Conservation (phyloP, 768 basidiomycete genomes). For the Antrodiella citrinella region DNA sequence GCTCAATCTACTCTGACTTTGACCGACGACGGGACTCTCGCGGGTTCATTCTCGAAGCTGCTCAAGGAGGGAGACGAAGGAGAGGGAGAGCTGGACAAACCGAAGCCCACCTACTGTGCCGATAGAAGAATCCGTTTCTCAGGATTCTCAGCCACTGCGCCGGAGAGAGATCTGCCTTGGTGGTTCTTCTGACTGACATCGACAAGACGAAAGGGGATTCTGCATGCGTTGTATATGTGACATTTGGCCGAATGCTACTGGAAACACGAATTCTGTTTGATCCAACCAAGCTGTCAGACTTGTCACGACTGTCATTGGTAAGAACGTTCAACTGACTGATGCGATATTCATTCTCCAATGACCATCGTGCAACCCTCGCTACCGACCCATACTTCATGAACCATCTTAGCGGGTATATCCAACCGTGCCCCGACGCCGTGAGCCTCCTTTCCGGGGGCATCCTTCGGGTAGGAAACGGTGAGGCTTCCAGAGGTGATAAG, state of each 20-base stretch:
- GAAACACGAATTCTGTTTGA: too few species aligned
- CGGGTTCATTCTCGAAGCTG: background rate
- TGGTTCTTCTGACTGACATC: too few species aligned
- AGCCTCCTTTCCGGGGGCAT: conserved; percentile 15
- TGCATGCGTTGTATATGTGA: too few species aligned
- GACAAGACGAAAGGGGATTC: too few species aligned
- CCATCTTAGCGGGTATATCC: conserved; percentile 19
- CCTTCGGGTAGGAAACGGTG: conserved; percentile 19
- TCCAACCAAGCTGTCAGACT: too few species aligned
- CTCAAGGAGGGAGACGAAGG: conserved; percentile 1
- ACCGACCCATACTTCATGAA: conserved; percentile 25
- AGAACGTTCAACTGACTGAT: too few species aligned
- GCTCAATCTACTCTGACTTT: background rate
- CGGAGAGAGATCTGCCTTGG: too few species aligned
- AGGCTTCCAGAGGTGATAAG: conserved; percentile 21
- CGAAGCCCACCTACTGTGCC: conserved; percentile 3
- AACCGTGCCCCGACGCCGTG: conserved; percentile 21
- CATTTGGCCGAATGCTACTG: too few species aligned
- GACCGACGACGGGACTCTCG: conserved; percentile 3
- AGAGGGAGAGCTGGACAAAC: conserved; percentile 2
- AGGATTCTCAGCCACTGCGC: too few species aligned
- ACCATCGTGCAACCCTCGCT: conserved; percentile 23
- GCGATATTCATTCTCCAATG: conserved; percentile 19
- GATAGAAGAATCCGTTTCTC: conserved; percentile 8
- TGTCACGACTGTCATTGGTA: too few species aligned